Conservation (phyloP, 2,329 filamentous ascomycete species). For the Colletotrichum sp. region DNA sequence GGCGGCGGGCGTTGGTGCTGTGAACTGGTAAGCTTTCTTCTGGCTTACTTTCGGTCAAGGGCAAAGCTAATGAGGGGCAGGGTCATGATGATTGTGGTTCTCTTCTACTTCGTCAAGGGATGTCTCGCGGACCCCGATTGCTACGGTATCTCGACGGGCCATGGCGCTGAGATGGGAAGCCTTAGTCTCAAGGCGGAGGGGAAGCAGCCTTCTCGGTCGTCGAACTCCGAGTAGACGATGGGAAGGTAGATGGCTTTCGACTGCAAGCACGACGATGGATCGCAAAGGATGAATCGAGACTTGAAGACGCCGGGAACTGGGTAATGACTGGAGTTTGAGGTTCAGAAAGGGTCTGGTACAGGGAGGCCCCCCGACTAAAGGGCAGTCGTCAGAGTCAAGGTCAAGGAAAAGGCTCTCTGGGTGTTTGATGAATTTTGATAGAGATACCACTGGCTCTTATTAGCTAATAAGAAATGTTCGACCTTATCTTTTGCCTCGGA, state of each 20-base stretch:
- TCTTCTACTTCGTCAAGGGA: conserved; percentile 42
- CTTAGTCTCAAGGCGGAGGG: conserved; percentile 25
- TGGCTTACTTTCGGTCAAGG: too few relatives aligned
- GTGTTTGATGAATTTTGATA: not conserved
- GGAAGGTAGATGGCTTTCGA: not conserved
- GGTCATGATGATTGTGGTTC: conserved; percentile 41
- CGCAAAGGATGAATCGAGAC: not conserved
- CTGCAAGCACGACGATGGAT: not conserved
- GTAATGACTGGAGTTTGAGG: conserved; percentile 9
- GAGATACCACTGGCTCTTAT: conserved; percentile 11
- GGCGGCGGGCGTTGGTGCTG: conserved; percentile 44
- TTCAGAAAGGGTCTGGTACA: not conserved
- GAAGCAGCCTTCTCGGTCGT: not conserved
- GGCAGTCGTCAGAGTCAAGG: not conserved
- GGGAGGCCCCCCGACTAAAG: not conserved
- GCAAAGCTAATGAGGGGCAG: conserved; percentile 22
- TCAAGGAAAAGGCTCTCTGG: not conserved
- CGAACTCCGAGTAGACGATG: not conserved
- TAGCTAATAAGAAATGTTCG: not conserved
- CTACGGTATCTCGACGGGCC: conserved; percentile 13
- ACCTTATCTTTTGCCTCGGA: not conserved
- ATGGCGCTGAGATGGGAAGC: conserved; percentile 32
- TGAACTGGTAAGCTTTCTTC: conserved; percentile 36
- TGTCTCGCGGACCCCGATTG: conserved; percentile 28
- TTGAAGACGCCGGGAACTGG: not conserved